Percentiles rank a stretch among this genome's conserved stretches.
Evolutionary conservation across 2,329 filamentous ascomycete species (phyloP).

Genomic region (Beauveria australis): DNA sequence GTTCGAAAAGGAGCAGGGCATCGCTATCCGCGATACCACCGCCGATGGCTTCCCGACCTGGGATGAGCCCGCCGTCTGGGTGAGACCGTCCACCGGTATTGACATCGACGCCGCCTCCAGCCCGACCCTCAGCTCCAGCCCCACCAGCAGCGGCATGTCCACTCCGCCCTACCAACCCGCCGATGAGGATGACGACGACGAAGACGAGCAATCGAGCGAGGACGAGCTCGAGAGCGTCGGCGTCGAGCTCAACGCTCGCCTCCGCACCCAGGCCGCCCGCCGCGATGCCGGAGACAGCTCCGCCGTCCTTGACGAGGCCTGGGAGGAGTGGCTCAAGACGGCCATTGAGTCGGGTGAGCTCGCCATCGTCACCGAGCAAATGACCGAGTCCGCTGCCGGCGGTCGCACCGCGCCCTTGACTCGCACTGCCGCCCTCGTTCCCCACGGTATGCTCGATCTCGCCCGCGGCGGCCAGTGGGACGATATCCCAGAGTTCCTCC

Average conservation of each 20-base stretch:
- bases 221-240: conserved; percentile 45
- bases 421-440: conserved; percentile 33
- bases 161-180: conserved; percentile 2
- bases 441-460: conserved; percentile 43
- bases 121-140: neutral
- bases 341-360: conserved; percentile 56
- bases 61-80: conserved; percentile 37
- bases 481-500: conserved; percentile 48
- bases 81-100: conserved; percentile 14
- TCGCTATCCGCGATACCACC: conserved; percentile 63
- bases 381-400: conserved; percentile 21
- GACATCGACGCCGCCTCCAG: neutral
- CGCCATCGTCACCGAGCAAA: conserved; percentile 37
- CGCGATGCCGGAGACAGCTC: conserved; percentile 52
- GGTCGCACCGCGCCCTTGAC: conserved; percentile 18
- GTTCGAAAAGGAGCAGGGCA: conserved; percentile 67
- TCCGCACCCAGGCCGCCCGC: conserved; percentile 54
- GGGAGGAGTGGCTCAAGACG: conserved; percentile 68
- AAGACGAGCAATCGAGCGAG: conserved; percentile 23
- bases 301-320: conserved; percentile 59
- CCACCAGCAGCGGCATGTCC: conserved; percentile 5
- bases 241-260: conserved; percentile 53
- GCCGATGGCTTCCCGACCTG: conserved; percentile 59
- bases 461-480: conserved; percentile 50
- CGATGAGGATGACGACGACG: conserved; percentile 21